These are phyloP conservation scores for Kregervanrija delftensis DNA, from an alignment of 805 yeast genomes.

Conservation along the genomic window DNA sequence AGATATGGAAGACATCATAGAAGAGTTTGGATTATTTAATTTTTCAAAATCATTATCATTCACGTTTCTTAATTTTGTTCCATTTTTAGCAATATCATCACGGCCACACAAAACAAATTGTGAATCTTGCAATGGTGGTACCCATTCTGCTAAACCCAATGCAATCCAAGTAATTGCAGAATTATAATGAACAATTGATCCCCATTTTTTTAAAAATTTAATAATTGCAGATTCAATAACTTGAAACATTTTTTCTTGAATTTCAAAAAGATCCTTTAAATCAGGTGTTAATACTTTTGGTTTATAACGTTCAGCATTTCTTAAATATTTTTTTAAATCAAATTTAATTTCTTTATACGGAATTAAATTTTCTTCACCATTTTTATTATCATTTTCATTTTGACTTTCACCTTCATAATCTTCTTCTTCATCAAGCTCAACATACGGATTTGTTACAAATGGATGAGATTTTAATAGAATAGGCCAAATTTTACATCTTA, in stretches of 20 bases:
- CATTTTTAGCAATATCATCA: constrained; percentile 34
- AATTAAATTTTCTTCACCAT: constrained; percentile 14
- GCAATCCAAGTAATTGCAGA: constrained; percentile 86
- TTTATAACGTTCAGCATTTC: constrained; percentile 32
- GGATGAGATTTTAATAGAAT: constrained; percentile 76
- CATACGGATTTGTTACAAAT: constrained; percentile 68
- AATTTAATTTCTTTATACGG: constrained; percentile 36
- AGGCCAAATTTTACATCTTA: constrained; percentile 83
- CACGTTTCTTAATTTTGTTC: constrained; percentile 29
- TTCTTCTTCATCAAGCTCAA: constrained; percentile 50
- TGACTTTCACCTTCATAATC: constrained; percentile 28
- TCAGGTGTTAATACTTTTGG: constrained; percentile 25
- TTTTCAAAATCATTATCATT: constrained; percentile 28
- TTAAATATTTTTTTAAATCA: constrained; percentile 58
- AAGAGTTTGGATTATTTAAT: constrained; percentile 15
- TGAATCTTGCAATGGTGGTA: constrained; percentile 54
- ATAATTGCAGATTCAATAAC: constrained; percentile 53
- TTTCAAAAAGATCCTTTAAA: constrained; percentile 29
- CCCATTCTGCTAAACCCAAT: constrained; percentile 82
- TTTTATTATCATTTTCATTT: constrained; percentile 16
- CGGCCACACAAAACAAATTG: constrained; percentile 51
- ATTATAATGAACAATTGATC: constrained; percentile 67
- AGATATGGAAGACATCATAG: constrained; percentile 5
- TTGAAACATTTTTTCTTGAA: constrained; percentile 48
- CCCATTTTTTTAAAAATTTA: constrained; percentile 73